These are phyloP conservation scores for Suillus bovinus DNA, from an alignment of 768 basidiomycete species.

Conservation along the genomic window DNA sequence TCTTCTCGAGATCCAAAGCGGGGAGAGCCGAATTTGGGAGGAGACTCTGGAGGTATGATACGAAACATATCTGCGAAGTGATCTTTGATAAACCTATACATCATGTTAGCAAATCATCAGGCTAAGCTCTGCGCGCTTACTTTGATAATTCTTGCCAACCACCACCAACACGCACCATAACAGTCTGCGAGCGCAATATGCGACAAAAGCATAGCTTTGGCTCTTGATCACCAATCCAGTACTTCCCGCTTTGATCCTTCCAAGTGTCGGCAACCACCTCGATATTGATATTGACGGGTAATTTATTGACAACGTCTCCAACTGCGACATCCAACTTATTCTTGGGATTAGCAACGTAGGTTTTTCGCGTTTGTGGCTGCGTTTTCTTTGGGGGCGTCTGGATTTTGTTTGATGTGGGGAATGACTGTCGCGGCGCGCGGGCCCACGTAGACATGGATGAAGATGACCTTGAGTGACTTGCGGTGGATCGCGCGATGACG, in stretches of 20 bases:
- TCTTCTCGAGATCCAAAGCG: slow-evolving; percentile 53
- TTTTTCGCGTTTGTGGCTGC: slow-evolving; percentile 48
- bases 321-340: slow-evolving; percentile 92
- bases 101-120: slow-evolving; percentile 12
- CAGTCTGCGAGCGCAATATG: slow-evolving; percentile 86
- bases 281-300: slow-evolving; percentile 81
- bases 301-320: slow-evolving; percentile 86
- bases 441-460: slow-evolving; percentile 64
- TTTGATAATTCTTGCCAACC: slow-evolving; percentile 92
- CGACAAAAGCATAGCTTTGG: slow-evolving; percentile 90
- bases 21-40: slow-evolving; percentile 45
- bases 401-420: slow-evolving; percentile 43
- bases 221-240: slow-evolving; percentile 94
- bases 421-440: slow-evolving; percentile 65
- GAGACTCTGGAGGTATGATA: slow-evolving; percentile 62
- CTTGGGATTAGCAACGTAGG: slow-evolving; percentile 86
- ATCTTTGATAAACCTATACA: slow-evolving; percentile 74
- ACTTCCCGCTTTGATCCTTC: slow-evolving; percentile 92
- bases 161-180: slow-evolving; percentile 96
- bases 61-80: slow-evolving; percentile 86
- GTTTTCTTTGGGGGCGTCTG: slow-evolving; percentile 50
- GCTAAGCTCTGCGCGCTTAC: slow-evolving; percentile 44
- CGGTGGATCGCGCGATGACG: slow-evolving; percentile 45
- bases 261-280: slow-evolving; percentile 82
- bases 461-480: slow-evolving; percentile 39